Conservation (phyloP, 2,329 filamentous ascomycete genomes). For the Colletotrichum salicis region DNA sequence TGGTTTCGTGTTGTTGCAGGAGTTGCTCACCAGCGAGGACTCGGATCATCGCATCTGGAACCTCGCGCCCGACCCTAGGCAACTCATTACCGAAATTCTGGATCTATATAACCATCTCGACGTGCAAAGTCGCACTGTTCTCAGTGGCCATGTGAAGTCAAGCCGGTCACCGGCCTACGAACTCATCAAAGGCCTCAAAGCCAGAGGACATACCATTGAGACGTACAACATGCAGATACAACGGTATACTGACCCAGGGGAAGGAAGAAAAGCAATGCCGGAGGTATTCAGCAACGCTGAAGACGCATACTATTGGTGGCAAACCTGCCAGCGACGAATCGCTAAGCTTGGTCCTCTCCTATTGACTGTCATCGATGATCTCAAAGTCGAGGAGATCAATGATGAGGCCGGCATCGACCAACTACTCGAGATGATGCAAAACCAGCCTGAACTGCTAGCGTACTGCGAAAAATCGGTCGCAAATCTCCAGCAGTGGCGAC, state of each 20-base stretch:
- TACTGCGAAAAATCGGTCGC: slow-evolving; percentile 19
- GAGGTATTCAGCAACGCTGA: slow-evolving; percentile 44
- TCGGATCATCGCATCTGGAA: slow-evolving; percentile 24
- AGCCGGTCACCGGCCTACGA: slow-evolving; percentile 24
- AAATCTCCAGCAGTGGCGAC: slow-evolving; percentile 50
- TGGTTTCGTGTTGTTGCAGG: slow-evolving; percentile 43
- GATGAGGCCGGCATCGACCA: slow-evolving; percentile 26
- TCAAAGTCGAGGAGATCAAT: slow-evolving; percentile 24
- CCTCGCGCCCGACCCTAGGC: slow-evolving; percentile 29
- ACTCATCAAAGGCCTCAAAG: slow-evolving; percentile 24
- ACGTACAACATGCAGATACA: slow-evolving; percentile 34
- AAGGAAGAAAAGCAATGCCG: slow-evolving; percentile 45
- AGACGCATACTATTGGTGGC: slow-evolving; percentile 52
- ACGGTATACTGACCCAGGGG: slow-evolving; percentile 24
- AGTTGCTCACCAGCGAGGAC: slow-evolving; percentile 11
- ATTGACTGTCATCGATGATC: slow-evolving; percentile 27
- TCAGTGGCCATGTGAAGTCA: slow-evolving; percentile 16
- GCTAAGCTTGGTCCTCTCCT: slow-evolving; percentile 40
- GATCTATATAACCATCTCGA: slow-evolving; percentile 32
- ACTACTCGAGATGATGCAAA: slow-evolving; percentile 11
- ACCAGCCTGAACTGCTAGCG: slow-evolving; percentile 21
- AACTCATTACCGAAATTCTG: slow-evolving; percentile 30
- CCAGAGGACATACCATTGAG: slow-evolving; percentile 28
- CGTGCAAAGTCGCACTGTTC: slow-evolving; percentile 30
- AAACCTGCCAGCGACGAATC: slow-evolving; percentile 49